Base-by-base conservation (phyloP, 331 rosid genomes). In the Acacia concinna region DNA sequence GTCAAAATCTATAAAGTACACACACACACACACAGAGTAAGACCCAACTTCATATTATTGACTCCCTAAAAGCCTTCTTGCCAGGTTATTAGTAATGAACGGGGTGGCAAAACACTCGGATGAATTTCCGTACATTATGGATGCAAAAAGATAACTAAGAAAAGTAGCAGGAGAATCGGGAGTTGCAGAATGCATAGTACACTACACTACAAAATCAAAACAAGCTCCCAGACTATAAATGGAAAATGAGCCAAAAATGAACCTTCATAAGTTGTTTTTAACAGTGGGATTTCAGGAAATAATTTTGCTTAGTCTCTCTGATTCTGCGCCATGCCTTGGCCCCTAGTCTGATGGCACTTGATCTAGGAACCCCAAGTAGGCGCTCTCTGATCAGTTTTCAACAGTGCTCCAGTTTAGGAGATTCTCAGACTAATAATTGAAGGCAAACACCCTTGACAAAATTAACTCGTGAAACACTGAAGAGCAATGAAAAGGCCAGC, bases 371-470 rank as follows among this genome's bases (percentile, higher is more conserved):
- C 77, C 77, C 67, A 37, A 14, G 17, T 54, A 34, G 67, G 31
- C 13, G 77, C 44, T 52, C 47, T 51, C 25, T 13, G 35, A 41
- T 68, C 12, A 37, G 32, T 14, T 38, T 27, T 54, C 66, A 35
- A 56, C 51, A 40, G 73, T 40, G 57, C 20, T 14, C 54, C 73
- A 7, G 5, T 28, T 31, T 44, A 10, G 32, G 62, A 32, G 6
- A 17, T 63, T 43, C n/a, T 30, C 8, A 18, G 6, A n/a, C 46
- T 20, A 75, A 28, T 59, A 18, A 59, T 43, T 30, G 27, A 73
- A 51, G 41, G 69, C 82, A 80, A 83, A 43, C 54, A 80, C 46
- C 64, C 51, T 44, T 44, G 75, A 51, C 65, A 73, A 54, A 81
- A 78, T 32, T 40, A 13, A 73, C 64, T 34, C 20, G 28, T 46